Conservation (phyloP, 1,284 basidiomycete genomes). For the Leccinum pachyderme region DNA sequence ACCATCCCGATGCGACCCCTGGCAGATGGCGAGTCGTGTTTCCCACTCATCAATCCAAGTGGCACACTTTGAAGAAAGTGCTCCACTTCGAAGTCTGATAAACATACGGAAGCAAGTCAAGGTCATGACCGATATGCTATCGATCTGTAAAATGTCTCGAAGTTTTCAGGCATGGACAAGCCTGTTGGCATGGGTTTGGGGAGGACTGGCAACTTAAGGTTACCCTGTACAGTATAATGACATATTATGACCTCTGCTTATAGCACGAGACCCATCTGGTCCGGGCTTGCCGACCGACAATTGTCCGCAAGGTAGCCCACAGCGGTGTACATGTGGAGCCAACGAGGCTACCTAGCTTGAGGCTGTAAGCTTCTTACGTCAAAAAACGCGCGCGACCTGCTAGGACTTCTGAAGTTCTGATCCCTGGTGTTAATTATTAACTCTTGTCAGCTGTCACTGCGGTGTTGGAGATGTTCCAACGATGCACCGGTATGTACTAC, state of each 20-base stretch:
- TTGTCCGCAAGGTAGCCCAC: background rate
- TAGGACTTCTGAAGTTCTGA: constrained; percentile 9
- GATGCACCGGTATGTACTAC: background rate
- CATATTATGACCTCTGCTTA: constrained; percentile 14
- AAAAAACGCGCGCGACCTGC: constrained; percentile 8
- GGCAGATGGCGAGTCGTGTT: constrained; percentile 34
- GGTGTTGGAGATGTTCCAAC: constrained; percentile 4
- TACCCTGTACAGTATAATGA: constrained; percentile 32
- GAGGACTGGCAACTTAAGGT: constrained; percentile 6
- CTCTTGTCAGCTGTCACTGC: constrained; percentile 6
- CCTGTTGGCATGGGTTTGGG: constrained; percentile 7
- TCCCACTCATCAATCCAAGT: constrained; percentile 30
- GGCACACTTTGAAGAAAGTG: constrained; percentile 30
- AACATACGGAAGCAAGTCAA: constrained; percentile 6
- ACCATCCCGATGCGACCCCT: constrained; percentile 1
- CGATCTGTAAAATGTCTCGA: constrained; percentile 11
- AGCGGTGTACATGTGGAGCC: constrained; percentile 16
- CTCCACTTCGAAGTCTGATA: constrained; percentile 29
- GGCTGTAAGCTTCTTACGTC: constrained; percentile 16
- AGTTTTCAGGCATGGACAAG: constrained; percentile 19
- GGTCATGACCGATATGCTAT: constrained; percentile 23
- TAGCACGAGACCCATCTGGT: background rate
- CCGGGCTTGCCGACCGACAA: background rate
- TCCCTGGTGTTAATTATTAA: constrained; percentile 3
- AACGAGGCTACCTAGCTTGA: constrained; percentile 11